Conservation (phyloP, 495 filamentous ascomycete genomes). For the Penicillium paradoxum region DNA sequence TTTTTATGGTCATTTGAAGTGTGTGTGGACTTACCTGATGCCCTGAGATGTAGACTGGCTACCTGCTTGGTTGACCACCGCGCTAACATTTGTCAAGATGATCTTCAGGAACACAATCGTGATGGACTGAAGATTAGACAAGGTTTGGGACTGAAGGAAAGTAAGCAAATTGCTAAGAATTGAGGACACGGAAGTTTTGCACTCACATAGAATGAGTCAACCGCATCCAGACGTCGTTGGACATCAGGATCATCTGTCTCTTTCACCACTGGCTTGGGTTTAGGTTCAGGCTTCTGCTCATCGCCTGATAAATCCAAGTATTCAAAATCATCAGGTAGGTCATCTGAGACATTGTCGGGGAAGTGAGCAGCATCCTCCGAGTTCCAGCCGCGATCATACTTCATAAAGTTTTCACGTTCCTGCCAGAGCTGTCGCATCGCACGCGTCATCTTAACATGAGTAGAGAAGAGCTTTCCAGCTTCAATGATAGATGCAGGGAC, state of each 20-base stretch:
- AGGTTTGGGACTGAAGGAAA: slow-evolving; percentile 53
- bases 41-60: slow-evolving; percentile 40
- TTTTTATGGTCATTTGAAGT: too few relatives aligned
- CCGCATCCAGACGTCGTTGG: slow-evolving; percentile 62
- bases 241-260: slow-evolving; percentile 54
- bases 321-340: slow-evolving; percentile 19
- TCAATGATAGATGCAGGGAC: slow-evolving; percentile 90
- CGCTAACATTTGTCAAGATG: slow-evolving; percentile 75
- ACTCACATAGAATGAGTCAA: slow-evolving; percentile 84
- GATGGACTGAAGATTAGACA: slow-evolving; percentile 88
- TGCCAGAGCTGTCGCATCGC: slow-evolving; percentile 93
- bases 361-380: slow-evolving; percentile 42
- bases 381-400: slow-evolving; percentile 85
- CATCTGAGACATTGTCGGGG: slow-evolving; percentile 43
- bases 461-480: slow-evolving; percentile 88
- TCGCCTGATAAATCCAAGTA: slow-evolving; percentile 26
- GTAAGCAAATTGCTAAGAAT: slow-evolving; percentile 5
- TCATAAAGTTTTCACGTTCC: slow-evolving; percentile 83
- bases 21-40: slow-evolving; percentile 28
- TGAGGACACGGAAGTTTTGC: not conserved
- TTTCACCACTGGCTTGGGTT: slow-evolving; percentile 27
- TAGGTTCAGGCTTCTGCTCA: slow-evolving; percentile 24
- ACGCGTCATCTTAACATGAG: slow-evolving; percentile 80
- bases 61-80: slow-evolving; percentile 49
- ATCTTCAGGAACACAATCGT: slow-evolving; percentile 89